Conservation (phyloP, 2,329 filamentous ascomycete species). For the Botrytis paeoniae region DNA sequence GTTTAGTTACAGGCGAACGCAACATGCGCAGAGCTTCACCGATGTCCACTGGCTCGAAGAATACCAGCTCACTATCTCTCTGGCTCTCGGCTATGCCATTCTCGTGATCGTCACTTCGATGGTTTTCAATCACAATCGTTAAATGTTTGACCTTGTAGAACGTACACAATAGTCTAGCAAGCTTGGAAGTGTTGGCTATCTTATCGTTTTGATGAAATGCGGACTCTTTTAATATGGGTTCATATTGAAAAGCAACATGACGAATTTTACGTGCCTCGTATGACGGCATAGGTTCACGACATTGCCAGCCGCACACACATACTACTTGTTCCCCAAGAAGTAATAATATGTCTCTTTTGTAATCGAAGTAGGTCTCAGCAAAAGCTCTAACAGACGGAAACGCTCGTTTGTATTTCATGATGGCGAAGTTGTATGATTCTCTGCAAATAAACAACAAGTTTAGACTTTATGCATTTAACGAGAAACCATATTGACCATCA, state of each 20-base stretch:
- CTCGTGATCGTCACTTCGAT: not conserved
- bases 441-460: not conserved
- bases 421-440: not conserved
- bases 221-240: not conserved
- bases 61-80: not conserved
- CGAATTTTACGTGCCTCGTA: not conserved
- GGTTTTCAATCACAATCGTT: not conserved
- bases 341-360: not conserved
- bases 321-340: not conserved
- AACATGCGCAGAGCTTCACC: not conserved
- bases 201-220: not conserved
- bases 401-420: not conserved
- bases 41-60: not conserved
- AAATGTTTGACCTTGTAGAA: not conserved
- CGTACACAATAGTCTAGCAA: not conserved
- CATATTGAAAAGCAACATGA: not conserved
- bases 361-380: not conserved
- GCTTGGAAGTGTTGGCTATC: not conserved
- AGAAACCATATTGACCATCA: not conserved
- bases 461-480: not conserved
- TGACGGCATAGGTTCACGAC: not conserved
- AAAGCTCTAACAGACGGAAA: slow-evolving; percentile 1
- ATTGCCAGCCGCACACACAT: not conserved
- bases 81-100: not conserved
- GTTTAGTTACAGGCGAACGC: too few species aligned